Base-by-base conservation (phyloP, 768 basidiomycete species). In the Trametes punicea region DNA sequence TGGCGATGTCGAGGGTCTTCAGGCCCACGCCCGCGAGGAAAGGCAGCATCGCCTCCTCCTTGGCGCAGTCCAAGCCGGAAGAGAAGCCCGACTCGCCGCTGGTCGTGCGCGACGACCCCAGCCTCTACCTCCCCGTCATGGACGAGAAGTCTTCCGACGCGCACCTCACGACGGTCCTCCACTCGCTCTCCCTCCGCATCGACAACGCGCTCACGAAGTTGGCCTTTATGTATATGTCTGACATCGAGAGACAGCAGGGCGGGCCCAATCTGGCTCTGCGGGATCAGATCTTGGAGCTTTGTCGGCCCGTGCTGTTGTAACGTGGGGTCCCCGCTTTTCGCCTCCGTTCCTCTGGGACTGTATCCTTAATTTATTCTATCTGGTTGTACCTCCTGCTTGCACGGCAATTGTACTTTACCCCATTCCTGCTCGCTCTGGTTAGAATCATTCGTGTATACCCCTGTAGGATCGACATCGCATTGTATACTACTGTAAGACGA, bases 151-250 rank as follows among this genome's bases (percentile, higher is more conserved):
- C 86, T 62, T 76, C 81, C 26, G 92, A 94, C 62, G 70, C 77
- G 16, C 89, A 95, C 56, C 71, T 94, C 49, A 80, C 85, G 71
- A 70, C 80, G 56, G 71, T 91, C n/a, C 75, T 97, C 29, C 88
- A 93, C 62, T 89, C 85, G 11, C 67, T 96, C 48, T 76, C 87
- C 27, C 72, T 82, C 7, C 78, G 94, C 39, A 84, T 94, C 51
- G 85, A 90, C 67, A 93, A 94, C 66, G 81, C 88, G 39, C 60
- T 67, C 25, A 59, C 65, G 33, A 56, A 56, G 47, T 59, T 69
- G 15, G 56, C 66, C 38, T 46, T 68, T 36, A 48, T 60, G 46
- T 39, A 60, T 23, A 55, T 60, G 53, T 26, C 48, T 42, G 54
- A 47, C 48, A 33, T 55, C 39, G 58, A 60, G 53, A 26, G 48